Evolutionary conservation across 306 rosid species (phyloP).

Genomic region (Quercus variabilis): DNA sequence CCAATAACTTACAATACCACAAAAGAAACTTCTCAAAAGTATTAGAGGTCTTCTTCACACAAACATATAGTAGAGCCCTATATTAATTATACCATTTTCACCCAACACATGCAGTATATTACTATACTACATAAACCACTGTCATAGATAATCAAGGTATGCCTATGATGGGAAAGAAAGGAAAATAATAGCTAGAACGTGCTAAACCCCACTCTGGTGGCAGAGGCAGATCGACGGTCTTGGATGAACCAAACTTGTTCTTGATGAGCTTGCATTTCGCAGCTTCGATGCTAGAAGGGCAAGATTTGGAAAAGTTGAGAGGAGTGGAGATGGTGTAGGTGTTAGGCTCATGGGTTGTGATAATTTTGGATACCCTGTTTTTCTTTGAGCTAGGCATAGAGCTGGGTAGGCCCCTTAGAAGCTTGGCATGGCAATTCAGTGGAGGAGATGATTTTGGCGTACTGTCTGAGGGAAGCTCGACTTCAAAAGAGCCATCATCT

Average conservation of each 20-base stretch:
- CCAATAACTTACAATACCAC: too few species aligned
- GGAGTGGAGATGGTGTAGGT: slow-evolving; percentile 54
- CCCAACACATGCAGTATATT: too few species aligned
- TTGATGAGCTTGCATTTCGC: slow-evolving; percentile 26
- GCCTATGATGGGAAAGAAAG: slow-evolving; percentile 82
- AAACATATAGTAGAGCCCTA: too few species aligned
- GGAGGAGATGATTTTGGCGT: not conserved
- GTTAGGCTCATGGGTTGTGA: slow-evolving; percentile 25
- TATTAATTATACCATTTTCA: too few species aligned
- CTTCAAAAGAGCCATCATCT: slow-evolving; percentile 58
- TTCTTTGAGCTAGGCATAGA: slow-evolving; percentile 44
- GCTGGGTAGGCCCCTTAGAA: slow-evolving; percentile 64
- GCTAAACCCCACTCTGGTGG: slow-evolving; percentile 89
- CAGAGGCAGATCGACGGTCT: slow-evolving; percentile 58
- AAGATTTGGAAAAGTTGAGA: slow-evolving; percentile 50
- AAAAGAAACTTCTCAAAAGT: too few species aligned
- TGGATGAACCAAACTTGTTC: slow-evolving; percentile 43
- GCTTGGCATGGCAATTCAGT: slow-evolving; percentile 44
- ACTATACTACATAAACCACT: too few species aligned
- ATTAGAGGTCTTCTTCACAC: too few species aligned
- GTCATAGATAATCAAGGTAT: slow-evolving; percentile 24
- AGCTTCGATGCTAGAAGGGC: slow-evolving; percentile 33
- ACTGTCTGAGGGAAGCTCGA: slow-evolving; percentile 34
- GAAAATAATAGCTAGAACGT: slow-evolving; percentile 63
- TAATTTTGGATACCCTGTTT: slow-evolving; percentile 35